These are phyloP conservation scores for Kodamaea anthophila DNA, from an alignment of 1,139 yeast genomes.

Conservation along the genomic window DNA sequence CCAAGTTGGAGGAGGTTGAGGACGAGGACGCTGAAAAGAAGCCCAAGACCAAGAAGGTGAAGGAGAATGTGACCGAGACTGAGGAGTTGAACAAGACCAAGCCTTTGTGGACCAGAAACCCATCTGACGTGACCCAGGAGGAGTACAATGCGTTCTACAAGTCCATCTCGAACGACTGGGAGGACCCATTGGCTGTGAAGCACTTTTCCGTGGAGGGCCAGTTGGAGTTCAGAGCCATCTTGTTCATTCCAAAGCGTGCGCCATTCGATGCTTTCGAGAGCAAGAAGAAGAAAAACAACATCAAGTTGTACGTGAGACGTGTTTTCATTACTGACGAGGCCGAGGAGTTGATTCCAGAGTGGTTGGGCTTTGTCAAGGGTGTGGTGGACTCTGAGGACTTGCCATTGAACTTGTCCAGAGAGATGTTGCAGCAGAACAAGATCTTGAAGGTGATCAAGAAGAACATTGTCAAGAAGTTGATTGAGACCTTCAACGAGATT, in stretches of 20 bases:
- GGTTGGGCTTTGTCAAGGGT: conserved; percentile 97
- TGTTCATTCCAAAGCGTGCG: conserved; percentile 98
- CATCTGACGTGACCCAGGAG: conserved; percentile 94
- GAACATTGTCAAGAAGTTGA: conserved; percentile 97
- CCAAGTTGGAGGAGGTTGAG: conserved; percentile 69
- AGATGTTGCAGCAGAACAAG: conserved; percentile 99
- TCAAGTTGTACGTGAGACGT: conserved; percentile 98
- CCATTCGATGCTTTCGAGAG: conserved; percentile 97
- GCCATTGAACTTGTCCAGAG: conserved; percentile 99
- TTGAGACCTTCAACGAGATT: conserved; percentile 98
- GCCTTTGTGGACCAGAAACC: conserved; percentile 99
- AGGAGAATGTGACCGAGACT: conserved; percentile 79
- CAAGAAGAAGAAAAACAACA: conserved; percentile 98
- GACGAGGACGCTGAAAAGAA: conserved; percentile 64
- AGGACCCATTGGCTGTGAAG: conserved; percentile 98
- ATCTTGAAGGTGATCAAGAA: conserved; percentile 98
- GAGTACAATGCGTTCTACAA: conserved; percentile 99
- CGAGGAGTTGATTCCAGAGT: conserved; percentile 98
- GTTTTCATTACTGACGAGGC: conserved; percentile 99
- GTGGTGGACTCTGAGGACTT: conserved; percentile 99
- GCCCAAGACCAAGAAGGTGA: conserved; percentile 69
- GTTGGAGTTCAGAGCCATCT: conserved; percentile 97
- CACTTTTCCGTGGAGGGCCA: conserved; percentile 99
- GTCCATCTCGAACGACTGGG: conserved; percentile 99
- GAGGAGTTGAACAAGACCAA: conserved; percentile 99